These are phyloP conservation scores for Herpetospermum pedunculosum DNA, from an alignment of 306 rosid genomes.

Conservation along the genomic window DNA sequence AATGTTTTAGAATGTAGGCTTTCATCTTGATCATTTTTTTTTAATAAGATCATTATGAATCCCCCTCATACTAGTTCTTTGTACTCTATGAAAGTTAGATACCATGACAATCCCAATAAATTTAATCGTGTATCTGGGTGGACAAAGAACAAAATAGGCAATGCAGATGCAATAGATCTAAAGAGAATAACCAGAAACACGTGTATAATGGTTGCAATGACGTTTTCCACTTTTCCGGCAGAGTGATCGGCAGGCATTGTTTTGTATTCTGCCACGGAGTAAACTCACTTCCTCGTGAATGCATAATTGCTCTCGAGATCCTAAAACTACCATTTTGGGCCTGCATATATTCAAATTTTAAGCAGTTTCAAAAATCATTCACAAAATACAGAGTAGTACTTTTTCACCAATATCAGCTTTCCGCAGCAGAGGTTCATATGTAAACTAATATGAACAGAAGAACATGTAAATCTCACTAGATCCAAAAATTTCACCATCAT, in stretches of 20 bases:
- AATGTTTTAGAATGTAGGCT: neutral
- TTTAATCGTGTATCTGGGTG: neutral
- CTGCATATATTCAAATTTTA: constrained; percentile 27
- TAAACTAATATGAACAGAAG: neutral
- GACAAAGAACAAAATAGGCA: neutral
- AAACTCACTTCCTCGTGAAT: constrained; percentile 74
- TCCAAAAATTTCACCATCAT: neutral
- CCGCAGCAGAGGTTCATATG: neutral
- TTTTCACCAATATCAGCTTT: neutral
- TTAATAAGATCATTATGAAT: neutral
- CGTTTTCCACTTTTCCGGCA: constrained; percentile 43
- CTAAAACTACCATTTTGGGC: constrained; percentile 88
- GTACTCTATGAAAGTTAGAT: neutral
- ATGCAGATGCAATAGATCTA: constrained; percentile 7
- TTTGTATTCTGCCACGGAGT: constrained; percentile 64
- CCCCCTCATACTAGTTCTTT: neutral
- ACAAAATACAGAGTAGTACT: neutral
- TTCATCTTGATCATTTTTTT: neutral
- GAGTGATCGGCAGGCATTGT: constrained; percentile 58
- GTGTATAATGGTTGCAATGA: constrained; percentile 34
- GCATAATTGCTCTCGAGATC: constrained; percentile 93
- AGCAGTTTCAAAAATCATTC: neutral
- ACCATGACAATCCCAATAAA: neutral
- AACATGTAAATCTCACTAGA: neutral
- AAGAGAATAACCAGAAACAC: constrained; percentile 41